Base-by-base conservation (phyloP, 1,284 basidiomycete species). In the Hypsizygus ulmarius region DNA sequence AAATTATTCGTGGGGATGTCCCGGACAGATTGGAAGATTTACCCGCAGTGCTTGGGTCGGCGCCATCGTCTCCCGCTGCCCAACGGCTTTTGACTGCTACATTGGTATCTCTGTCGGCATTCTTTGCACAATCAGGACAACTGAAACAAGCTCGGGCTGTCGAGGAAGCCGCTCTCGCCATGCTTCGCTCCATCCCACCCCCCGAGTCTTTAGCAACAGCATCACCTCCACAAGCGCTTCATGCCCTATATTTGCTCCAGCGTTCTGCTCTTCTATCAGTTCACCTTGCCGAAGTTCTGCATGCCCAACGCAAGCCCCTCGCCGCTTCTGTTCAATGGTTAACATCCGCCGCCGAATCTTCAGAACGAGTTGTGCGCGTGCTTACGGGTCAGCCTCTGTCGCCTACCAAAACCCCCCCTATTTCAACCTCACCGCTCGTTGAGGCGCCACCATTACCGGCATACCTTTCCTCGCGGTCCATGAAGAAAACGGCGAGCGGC, bases 211-310 rank as follows among this genome's bases (percentile, higher is more conserved):
- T 72, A 10, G 58, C 70, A 6, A 57, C 70, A 3, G 62, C 73
- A 10, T 72, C 81, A 19, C 69, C 78, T n/a, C 74, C 83, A 9
- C 76, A 84, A 52, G 69, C 73, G 8, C 69, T 90, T 30, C 87
- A 93, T 60, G 66, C 71, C 1, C 65, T 88, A 6, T 90, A 82
- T 64, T 64, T 90, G 32, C 74, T 84, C 30, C 87, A 91, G 49
- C 84, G 88, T 18, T 77, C 81, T 3, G 80, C 90, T 3, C 68
- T 93, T 3, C 67, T 93, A 38, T 81, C 79, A 3, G 74, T 90
- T 14, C 89, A 93, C 60, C 77, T 81, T 11, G 87, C 87, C 0
- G 87, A 90, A 60, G 87, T 93, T 6, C 65, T 79, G 4, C 78
- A 87, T 58, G 87, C 83, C 5, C 72, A 76, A 35, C 69, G 70